Conservation (phyloP, 2,329 filamentous ascomycete genomes). For the Leptodontidium sp. region DNA sequence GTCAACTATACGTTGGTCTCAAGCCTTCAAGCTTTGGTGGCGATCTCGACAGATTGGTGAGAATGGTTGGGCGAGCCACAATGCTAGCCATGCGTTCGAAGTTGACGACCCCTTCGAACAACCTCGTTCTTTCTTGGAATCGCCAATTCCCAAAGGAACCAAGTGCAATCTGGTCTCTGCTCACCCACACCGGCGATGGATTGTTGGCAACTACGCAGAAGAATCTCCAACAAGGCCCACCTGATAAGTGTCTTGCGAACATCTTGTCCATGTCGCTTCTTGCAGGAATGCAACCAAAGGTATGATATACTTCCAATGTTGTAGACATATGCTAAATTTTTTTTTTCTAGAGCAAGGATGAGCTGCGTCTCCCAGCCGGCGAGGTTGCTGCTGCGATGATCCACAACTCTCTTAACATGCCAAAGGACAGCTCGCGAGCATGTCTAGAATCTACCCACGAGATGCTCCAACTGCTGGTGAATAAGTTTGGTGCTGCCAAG, state of each 20-base stretch:
- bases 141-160: constrained; percentile 7
- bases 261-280: constrained; percentile 39
- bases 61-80: constrained; percentile 38
- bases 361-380: constrained; percentile 24
- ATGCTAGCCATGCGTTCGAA: constrained; percentile 35
- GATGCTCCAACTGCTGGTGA: constrained; percentile 43
- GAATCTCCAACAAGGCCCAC: constrained; percentile 28
- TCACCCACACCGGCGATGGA: constrained; percentile 20
- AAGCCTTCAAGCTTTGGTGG: constrained; percentile 1
- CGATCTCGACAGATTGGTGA: constrained; percentile 30
- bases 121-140: constrained; percentile 30
- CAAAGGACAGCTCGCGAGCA: constrained; percentile 28
- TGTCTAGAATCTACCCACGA: constrained; percentile 38
- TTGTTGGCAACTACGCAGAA: constrained; percentile 23
- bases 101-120: constrained; percentile 32
- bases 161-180: constrained; percentile 35
- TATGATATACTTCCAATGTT: constrained; percentile 28
- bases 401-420: constrained; percentile 31
- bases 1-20: constrained; percentile 17
- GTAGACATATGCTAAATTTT: constrained; percentile 26
- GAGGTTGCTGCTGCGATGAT: constrained; percentile 40
- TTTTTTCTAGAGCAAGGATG: constrained; percentile 11
- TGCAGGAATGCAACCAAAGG: constrained; percentile 39
- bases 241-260: constrained; percentile 36
- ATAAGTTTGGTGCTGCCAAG: constrained; percentile 42